Evolutionary conservation across 2,329 filamentous ascomycete species (phyloP), one percentile per base, ranked within the genome.

Genomic region (Colletotrichum brevisporum): DNA sequence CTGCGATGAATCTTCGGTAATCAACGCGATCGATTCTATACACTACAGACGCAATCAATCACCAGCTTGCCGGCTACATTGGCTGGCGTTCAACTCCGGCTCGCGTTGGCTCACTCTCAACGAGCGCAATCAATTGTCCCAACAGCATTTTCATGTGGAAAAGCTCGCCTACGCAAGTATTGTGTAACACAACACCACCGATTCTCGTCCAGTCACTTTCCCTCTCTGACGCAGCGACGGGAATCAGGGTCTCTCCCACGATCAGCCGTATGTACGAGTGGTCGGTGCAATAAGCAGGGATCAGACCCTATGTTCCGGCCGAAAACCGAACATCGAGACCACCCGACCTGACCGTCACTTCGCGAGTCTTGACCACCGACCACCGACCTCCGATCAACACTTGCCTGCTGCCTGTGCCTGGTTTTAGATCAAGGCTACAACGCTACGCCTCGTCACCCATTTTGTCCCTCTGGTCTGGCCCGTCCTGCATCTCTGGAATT

Each of bases 291-390:
- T 18, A 39, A 52, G 66, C 54, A 68, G 61, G 50, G 61, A 24
- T 65, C 48, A 26, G 24, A 47, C 48, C 39, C 55, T 62, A 27
- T 66, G 62, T 63, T 65, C 61, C 66, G 55, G 66, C 62, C 51
- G 56, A 69, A 55, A 60, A n/a, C 18, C 26, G 48, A 21, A 58
- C 26, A 47, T 36, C 55, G 21, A 27, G 53, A 41, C 53, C 27
- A 54, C 16, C 45, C 41, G 31, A 55, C 63, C 31, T 36, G 21
- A 36, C 31, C 31, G 31, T 36, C 31, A 31, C 27, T 31, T 31
- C 8, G 27, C 9, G 27, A 31, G 27, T 53, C 31, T 39, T 18
- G 53, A 62, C 58, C 50, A 8, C 21, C 48, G 27, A 43, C 43
- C 43, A 36, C 43, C 27, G 56, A 36, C 47, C 27, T 26, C 31